Percentiles rank a stretch among this genome's conserved stretches.
Evolutionary conservation across 306 rosid species (phyloP).

Genomic region (Castanea crenata): DNA sequence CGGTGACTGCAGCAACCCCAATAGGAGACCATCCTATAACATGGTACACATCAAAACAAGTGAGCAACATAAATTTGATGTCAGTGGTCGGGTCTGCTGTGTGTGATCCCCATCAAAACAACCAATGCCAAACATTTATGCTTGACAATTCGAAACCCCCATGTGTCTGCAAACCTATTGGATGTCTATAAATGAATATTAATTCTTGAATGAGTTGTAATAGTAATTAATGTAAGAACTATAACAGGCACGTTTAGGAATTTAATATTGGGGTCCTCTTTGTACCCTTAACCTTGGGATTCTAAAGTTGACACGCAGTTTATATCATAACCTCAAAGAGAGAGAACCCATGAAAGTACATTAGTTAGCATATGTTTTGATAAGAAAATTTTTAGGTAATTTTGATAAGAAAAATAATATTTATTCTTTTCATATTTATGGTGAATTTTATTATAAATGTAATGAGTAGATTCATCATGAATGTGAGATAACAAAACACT

Average conservation of each 20-base stretch:
- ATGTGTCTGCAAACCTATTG: slow-evolving; percentile 10
- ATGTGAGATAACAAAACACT: too few species aligned
- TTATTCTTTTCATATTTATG: too few species aligned
- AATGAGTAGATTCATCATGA: too few species aligned
- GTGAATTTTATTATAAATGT: too few species aligned
- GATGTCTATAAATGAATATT: too few species aligned
- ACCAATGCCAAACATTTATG: slow-evolving; percentile 36
- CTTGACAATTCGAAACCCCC: slow-evolving; percentile 17
- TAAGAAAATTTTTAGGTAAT: too few species aligned
- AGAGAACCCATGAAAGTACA: too few species aligned
- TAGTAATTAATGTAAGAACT: too few species aligned
- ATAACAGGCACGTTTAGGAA: background rate
- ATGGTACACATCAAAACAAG: slow-evolving; percentile 27
- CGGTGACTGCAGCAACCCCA: slow-evolving; percentile 30
- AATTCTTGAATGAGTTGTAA: too few species aligned
- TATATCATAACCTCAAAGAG: background rate
- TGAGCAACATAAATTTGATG: slow-evolving; percentile 8
- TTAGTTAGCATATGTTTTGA: too few species aligned
- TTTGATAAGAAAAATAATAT: too few species aligned
- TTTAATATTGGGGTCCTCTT: background rate
- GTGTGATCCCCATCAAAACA: slow-evolving; percentile 34
- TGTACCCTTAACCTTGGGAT: background rate
- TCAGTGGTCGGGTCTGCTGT: slow-evolving; percentile 22
- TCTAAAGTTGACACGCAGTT: slow-evolving; percentile 13
- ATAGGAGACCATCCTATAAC: slow-evolving; percentile 35